A percentile compares a stretch with the other conserved stretches of the same genome.
Conservation (phyloP, 2,329 filamentous ascomycete species). For the Monilinia polystroma region DNA sequence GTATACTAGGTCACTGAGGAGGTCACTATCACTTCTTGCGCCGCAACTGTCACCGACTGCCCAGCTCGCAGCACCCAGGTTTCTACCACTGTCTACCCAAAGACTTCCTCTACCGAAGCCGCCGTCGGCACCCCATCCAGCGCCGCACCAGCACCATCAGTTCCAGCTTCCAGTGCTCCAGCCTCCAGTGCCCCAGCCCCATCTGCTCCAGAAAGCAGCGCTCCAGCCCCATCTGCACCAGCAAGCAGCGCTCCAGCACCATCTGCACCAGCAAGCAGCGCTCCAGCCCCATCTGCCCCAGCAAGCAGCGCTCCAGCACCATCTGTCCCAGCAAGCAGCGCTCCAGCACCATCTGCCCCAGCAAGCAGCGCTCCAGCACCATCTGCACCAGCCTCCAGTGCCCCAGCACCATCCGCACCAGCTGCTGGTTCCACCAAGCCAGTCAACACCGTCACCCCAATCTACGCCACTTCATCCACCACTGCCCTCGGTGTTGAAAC, state of each 20-base stretch:
- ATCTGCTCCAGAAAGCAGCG: too few species aligned
- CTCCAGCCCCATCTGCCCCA: slow-evolving; percentile 1
- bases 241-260: neutral
- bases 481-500: slow-evolving; percentile 5
- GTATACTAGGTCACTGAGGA: slow-evolving; percentile 19
- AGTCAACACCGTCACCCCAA: neutral
- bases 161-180: neutral
- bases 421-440: neutral
- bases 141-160: neutral
- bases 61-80: slow-evolving; percentile 23
- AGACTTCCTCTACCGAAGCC: slow-evolving; percentile 4
- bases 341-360: neutral
- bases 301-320: too few species aligned
- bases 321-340: neutral
- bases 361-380: neutral
- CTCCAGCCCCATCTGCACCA: neutral
- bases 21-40: slow-evolving; percentile 24
- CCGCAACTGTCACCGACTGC: slow-evolving; percentile 23
- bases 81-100: slow-evolving; percentile 15
- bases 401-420: neutral
- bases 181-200: neutral
- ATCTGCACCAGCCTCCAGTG: neutral
- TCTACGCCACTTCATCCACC: neutral
- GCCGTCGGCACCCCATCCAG: neutral
- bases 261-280: neutral